A percentile compares a stretch with the other conserved stretches of the same genome.
Conservation (phyloP, 1,284 basidiomycete species). For the Trichosporon sp. region DNA sequence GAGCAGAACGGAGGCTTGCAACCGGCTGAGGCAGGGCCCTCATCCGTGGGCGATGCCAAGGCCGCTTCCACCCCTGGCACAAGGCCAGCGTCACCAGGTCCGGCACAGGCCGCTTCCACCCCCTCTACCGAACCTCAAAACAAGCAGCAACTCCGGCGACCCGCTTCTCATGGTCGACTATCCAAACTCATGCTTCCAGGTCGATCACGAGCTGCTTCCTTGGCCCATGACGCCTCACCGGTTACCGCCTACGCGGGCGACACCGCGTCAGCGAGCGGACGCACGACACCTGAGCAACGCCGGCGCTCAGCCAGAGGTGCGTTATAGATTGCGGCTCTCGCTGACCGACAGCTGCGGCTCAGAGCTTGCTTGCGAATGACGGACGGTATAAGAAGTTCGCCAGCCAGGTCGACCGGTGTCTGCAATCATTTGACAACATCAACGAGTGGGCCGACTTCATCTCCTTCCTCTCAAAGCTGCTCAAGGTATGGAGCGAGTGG, state of each 20-base stretch:
- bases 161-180: conserved; percentile 36
- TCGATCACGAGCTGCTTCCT: conserved; percentile 35
- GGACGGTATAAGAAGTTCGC: conserved; percentile 96
- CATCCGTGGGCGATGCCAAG: background rate
- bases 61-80: conserved; percentile 7
- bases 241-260: conserved; percentile 33
- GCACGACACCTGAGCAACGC: conserved; percentile 42
- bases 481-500: conserved; percentile 63
- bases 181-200: conserved; percentile 40
- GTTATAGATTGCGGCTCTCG: background rate
- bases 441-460: conserved; percentile 99
- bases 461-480: conserved; percentile 87
- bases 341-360: conserved; percentile 29
- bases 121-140: background rate
- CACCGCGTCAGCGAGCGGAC: conserved; percentile 21
- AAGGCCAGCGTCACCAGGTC: conserved; percentile 22
- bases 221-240: conserved; percentile 25
- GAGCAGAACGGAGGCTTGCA: background rate
- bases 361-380: conserved; percentile 55
- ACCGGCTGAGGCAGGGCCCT: conserved; percentile 6
- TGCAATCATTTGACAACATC: conserved; percentile 90
- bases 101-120: conserved; percentile 3
- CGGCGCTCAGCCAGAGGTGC: conserved; percentile 37
- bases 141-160: conserved; percentile 24
- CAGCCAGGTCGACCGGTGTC: conserved; percentile 81